A percentile compares a stretch with the other conserved stretches of the same genome.
Conservation (phyloP, 1,284 basidiomycete species). For the Takashimella tepidaria region DNA sequence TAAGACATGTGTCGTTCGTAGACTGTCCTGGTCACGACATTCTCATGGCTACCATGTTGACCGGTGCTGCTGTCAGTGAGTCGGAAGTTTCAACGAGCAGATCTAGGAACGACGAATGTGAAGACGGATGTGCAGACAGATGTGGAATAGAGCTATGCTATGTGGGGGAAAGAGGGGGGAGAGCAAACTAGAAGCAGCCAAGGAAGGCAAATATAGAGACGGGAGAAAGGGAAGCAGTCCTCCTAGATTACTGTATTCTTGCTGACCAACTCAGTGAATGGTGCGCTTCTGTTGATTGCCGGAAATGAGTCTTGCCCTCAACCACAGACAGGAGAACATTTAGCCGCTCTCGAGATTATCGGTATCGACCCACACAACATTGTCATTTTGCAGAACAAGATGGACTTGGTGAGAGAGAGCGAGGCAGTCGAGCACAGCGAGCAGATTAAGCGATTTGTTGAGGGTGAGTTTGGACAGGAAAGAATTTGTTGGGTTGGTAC, state of each 20-base stretch:
- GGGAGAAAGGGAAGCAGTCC: conserved; percentile 10
- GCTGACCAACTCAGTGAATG: conserved; percentile 62
- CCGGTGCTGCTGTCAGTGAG: conserved; percentile 88
- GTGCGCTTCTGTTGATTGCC: conserved; percentile 87
- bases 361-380: conserved; percentile 82
- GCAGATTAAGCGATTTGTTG: conserved; percentile 86
- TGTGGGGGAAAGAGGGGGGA: no score
- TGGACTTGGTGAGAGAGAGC: conserved; percentile 87
- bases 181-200: no score
- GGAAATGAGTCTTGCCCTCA: conserved; percentile 99
- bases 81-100: conserved; percentile 6
- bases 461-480: conserved; percentile 57
- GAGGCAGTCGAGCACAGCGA: conserved; percentile 90
- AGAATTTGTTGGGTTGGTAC: no score
- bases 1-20: conserved; percentile 93
- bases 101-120: no score
- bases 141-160: no score
- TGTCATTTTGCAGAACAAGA: conserved; percentile 97
- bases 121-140: no score
- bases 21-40: conserved; percentile 82
- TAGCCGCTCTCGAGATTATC: conserved; percentile 99
- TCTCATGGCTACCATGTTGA: conserved; percentile 99
- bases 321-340: conserved; percentile 96
- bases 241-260: background rate
- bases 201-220: conserved; percentile 8